phyloP scores from a whole-genome alignment of 495 filamentous ascomycete genomes.

The Darksidea phi region DNA sequence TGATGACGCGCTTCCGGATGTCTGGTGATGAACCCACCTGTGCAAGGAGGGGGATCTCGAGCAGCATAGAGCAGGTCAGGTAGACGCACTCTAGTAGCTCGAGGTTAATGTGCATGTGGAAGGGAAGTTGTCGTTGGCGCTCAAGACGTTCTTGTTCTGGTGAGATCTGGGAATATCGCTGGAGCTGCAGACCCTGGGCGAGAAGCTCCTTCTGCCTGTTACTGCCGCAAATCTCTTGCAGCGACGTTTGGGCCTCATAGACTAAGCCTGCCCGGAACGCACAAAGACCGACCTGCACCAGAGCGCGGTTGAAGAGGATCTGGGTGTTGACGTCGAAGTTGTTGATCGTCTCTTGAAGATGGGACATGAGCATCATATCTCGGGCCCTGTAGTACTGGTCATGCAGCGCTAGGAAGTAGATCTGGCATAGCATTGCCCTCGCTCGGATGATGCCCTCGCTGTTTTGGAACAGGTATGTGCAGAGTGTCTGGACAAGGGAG shows the following conservation, averaged over 20 bases:
- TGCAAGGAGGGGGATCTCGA: conserved; percentile 95
- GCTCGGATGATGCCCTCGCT: conserved; percentile 94
- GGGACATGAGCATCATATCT: conserved; percentile 99
- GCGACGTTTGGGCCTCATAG: conserved; percentile 93
- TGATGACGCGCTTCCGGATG: conserved; percentile 96
- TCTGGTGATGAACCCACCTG: conserved; percentile 95
- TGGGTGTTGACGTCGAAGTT: conserved; percentile 95
- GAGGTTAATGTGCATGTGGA: conserved; percentile 99
- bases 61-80: conserved; percentile 96
- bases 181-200: conserved; percentile 96
- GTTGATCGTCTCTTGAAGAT: conserved; percentile 90
- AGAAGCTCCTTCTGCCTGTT: conserved; percentile 96
- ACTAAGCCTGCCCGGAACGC: conserved; percentile 96
- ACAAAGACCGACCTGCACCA: conserved; percentile 97
- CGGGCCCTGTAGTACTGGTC: conserved; percentile 96
- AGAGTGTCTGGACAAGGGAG: conserved; percentile 78
- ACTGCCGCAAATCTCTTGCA: conserved; percentile 96
- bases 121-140: conserved; percentile 91
- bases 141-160: conserved; percentile 97
- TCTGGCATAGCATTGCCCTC: conserved; percentile 95
- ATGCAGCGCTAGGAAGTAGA: conserved; percentile 96
- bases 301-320: conserved; percentile 97
- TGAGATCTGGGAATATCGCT: conserved; percentile 89
- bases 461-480: conserved; percentile 90
- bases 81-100: conserved; percentile 98